These are phyloP conservation scores for Metarhizium sp. DNA, from an alignment of 2,329 filamentous ascomycete genomes.

Conservation along the genomic window DNA sequence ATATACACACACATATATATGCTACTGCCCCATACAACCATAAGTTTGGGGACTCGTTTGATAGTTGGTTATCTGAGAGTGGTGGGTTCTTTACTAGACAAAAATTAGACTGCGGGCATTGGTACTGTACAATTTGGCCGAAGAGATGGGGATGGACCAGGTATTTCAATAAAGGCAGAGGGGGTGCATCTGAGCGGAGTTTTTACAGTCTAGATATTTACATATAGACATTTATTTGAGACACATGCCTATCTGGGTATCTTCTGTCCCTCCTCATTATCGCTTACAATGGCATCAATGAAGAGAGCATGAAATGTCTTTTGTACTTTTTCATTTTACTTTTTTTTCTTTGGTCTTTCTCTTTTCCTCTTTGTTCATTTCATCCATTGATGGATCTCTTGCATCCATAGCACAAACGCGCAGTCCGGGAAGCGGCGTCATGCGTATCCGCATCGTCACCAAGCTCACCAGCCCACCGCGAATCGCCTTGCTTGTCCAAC, in stretches of 20 bases:
- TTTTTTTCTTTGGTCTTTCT: conserved; percentile 7
- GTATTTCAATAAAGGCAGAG: conserved; percentile 6
- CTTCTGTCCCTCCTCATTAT: background rate
- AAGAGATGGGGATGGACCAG: background rate
- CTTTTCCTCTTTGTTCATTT: too few species aligned
- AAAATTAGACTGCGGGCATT: conserved; percentile 9
- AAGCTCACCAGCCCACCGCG: conserved; percentile 53
- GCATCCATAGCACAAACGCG: conserved; percentile 63
- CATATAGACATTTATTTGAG: background rate
- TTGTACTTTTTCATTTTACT: background rate
- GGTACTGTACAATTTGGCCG: conserved; percentile 1
- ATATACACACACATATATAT: background rate
- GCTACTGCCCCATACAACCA: background rate
- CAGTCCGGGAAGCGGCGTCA: conserved; percentile 12
- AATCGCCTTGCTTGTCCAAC: conserved; percentile 53
- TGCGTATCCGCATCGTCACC: conserved; percentile 29
- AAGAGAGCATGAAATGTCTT: background rate
- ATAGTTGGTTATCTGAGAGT: background rate
- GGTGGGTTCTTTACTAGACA: background rate
- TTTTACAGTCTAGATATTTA: conserved; percentile 4
- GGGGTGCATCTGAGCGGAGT: conserved; percentile 9
- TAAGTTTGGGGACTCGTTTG: background rate
- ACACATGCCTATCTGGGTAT: conserved; percentile 8
- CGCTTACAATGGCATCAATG: background rate
- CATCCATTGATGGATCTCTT: conserved; percentile 51